Percentiles rank a stretch among this genome's conserved stretches.
Conservation (phyloP, 441 rosid species). For the Corymbia citriodora region DNA sequence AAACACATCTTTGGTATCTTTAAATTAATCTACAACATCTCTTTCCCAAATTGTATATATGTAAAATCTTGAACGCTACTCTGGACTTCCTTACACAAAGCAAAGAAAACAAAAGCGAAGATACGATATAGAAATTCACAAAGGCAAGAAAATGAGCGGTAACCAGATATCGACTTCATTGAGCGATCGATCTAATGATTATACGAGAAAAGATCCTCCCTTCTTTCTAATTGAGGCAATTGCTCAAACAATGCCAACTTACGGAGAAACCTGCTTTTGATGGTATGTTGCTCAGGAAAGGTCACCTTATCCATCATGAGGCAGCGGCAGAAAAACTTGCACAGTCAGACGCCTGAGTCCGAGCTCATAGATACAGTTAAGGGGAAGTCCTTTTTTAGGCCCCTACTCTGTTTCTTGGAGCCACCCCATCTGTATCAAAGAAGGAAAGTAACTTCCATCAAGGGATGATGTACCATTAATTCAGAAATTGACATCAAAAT, state of each 20-base stretch:
- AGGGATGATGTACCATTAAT: background rate
- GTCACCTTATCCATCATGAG: background rate
- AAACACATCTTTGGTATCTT: background rate
- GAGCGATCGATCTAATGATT: background rate
- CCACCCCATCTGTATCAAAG: slow-evolving; percentile 62
- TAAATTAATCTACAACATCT: background rate
- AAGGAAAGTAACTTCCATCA: background rate
- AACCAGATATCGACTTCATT: background rate
- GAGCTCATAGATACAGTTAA: background rate
- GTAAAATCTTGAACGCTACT: background rate
- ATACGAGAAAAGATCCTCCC: background rate
- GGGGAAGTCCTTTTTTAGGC: background rate
- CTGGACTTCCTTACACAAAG: background rate
- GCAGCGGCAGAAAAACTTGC: background rate
- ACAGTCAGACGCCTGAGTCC: background rate
- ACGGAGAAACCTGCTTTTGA: background rate
- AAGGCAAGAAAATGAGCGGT: background rate
- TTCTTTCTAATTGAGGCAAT: background rate
- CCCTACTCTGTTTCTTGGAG: slow-evolving; percentile 39
- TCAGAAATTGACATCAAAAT: background rate
- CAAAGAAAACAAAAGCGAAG: background rate
- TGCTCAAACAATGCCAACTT: background rate
- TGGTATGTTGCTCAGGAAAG: background rate
- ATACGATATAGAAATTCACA: background rate
- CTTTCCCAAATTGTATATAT: background rate